Base-by-base conservation (phyloP, 257 asterid genomes). In the Jacaranda copaia region DNA sequence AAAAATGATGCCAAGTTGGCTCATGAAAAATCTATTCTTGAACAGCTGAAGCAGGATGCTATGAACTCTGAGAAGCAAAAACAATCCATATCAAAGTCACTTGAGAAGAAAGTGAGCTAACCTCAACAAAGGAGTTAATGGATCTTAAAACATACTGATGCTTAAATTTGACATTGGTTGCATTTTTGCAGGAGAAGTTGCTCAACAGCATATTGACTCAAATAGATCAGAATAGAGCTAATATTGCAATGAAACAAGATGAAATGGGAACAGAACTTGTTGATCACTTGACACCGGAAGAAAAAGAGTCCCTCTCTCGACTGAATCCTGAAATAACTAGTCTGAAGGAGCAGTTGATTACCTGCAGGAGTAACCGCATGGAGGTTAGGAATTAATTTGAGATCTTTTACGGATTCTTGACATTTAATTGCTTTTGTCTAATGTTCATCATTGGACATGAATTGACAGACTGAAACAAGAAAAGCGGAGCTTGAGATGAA, bases 231-330 rank as follows among this genome's bases (percentile, higher is more conserved):
- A 88, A 88, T 77, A 87, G 86, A 82, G 86, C 97, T 86, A 96
- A 88, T 83, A 88, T 96, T 77, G 81, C 92, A 45, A 85, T 80
- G 93, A 96, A 96, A 81, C 88, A 80, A 77, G 96, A 87, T 81
- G 99, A 96, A 84, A 91, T 90, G 99, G 93, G 93, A 60, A 93
- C 99, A 36, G 98, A 96, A 14, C 97, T 96, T 62, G 99, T 96
- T 80, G 97, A 96, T 86, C 98, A 96, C 91, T 86, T 96, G 89
- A 90, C 97, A 53, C 87, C 88, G 3, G 98, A 89, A 82, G 99
- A 96, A 88, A 90, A 89, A 79, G 96, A 85, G 75, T 81, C 86
- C 32, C 90, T 96, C 61, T 89, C 99, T 77, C 91, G 93, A 76
- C 84, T 96, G 85, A 88, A 93, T 80, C 98, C 98, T 79, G 97